phyloP scores from a whole-genome alignment of 1,284 basidiomycete species.

The Agroathelia rolfsii region DNA sequence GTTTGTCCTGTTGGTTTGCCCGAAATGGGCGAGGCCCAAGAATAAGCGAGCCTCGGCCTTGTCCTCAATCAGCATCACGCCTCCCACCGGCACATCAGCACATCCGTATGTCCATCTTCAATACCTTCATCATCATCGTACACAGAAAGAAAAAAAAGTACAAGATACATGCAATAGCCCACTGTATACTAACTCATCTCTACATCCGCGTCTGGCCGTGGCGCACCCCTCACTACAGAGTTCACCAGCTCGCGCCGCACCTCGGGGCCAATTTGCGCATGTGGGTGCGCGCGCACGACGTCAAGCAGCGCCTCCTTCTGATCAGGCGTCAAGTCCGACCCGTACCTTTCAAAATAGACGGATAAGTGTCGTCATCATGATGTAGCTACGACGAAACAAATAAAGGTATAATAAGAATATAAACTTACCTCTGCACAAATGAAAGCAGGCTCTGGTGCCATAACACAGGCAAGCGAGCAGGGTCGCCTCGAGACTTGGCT shows the following conservation, averaged over 20 bases:
- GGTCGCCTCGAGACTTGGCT: conserved; percentile 50
- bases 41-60: no score
- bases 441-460: conserved; percentile 98
- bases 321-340: conserved; percentile 92
- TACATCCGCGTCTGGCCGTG: conserved; percentile 43
- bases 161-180: no score
- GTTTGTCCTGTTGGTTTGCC: no score
- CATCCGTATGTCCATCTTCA: no score
- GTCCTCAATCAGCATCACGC: no score
- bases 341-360: conserved; percentile 53
- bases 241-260: conserved; percentile 81
- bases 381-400: conserved; percentile 2
- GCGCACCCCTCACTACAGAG: conserved; percentile 65
- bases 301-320: conserved; percentile 98
- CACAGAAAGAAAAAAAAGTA: no score
- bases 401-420: no score
- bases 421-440: conserved; percentile 80
- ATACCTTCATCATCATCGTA: no score
- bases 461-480: conserved; percentile 82
- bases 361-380: conserved; percentile 1
- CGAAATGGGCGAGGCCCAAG: no score
- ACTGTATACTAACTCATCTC: conserved; percentile 35
- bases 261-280: conserved; percentile 85
- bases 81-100: no score
- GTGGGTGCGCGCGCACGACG: conserved; percentile 79